Evolutionary conservation across 2,329 filamentous ascomycete species (phyloP).

Genomic region (Sclerotiophoma versabilis): DNA sequence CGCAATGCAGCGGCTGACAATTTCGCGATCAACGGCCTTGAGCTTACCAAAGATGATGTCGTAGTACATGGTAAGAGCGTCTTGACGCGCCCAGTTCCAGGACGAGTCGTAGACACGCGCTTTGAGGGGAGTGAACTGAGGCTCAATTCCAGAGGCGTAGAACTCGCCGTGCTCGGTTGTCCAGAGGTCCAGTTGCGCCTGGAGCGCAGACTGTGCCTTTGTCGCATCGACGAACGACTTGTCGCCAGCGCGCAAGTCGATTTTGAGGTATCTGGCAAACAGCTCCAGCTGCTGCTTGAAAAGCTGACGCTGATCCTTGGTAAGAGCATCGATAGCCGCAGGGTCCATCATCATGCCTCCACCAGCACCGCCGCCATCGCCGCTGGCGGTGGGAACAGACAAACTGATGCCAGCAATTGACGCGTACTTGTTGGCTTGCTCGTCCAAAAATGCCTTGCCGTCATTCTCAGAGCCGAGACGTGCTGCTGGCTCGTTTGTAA

Average conservation of each 20-base stretch:
- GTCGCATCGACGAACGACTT: constrained; percentile 87
- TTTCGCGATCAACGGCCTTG: constrained; percentile 92
- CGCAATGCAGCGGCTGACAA: constrained; percentile 96
- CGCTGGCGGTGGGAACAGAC: constrained; percentile 73
- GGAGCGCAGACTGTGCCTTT: constrained; percentile 84
- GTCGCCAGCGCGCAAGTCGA: constrained; percentile 95
- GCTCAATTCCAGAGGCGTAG: constrained; percentile 93
- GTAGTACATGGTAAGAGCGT: constrained; percentile 98
- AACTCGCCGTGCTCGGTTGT: constrained; percentile 94
- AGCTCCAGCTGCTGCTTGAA: constrained; percentile 99
- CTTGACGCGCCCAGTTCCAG: constrained; percentile 99
- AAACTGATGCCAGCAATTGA: constrained; percentile 82
- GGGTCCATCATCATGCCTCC: constrained; percentile 99
- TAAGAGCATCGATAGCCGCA: constrained; percentile 92
- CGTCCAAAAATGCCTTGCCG: constrained; percentile 90
- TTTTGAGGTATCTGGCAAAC: constrained; percentile 93
- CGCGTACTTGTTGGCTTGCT: constrained; percentile 89
- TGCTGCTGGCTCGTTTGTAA: constrained; percentile 90
- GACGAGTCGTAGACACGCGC: constrained; percentile 96
- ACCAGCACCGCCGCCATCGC: constrained; percentile 73
- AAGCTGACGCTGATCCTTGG: constrained; percentile 91
- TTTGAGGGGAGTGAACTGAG: constrained; percentile 91
- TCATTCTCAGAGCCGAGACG: constrained; percentile 90
- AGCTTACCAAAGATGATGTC: constrained; percentile 98
- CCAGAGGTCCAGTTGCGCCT: constrained; percentile 95